Evolutionary conservation across 2,329 filamentous ascomycete species (phyloP).

Genomic region (Lojkania enalia): DNA sequence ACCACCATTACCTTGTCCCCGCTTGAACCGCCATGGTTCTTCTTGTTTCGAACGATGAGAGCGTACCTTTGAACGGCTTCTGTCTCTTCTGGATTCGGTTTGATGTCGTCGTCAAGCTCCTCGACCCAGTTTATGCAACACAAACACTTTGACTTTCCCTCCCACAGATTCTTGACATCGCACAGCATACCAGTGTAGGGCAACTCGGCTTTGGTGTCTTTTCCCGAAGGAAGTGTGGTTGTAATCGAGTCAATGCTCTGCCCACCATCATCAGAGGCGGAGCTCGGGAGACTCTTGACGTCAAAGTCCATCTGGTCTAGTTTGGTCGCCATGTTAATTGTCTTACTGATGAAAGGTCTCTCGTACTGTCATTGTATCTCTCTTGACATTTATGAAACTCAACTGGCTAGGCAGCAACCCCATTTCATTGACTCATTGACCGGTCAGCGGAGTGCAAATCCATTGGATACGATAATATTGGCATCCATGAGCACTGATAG

Average conservation of each 20-base stretch:
- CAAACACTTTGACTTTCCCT: conserved; percentile 16
- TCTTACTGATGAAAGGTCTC: too few relatives aligned
- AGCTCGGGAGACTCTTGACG: conserved; percentile 18
- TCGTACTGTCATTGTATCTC: too few relatives aligned
- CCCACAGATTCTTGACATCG: conserved; percentile 22
- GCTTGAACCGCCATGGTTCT: conserved; percentile 5
- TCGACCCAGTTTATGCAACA: conserved; percentile 26
- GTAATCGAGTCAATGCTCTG: background rate
- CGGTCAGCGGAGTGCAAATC: too few relatives aligned
- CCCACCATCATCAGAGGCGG: conserved; percentile 4
- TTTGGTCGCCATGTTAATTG: conserved; percentile 1
- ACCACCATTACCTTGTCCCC: conserved; percentile 23
- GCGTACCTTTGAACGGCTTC: conserved; percentile 20
- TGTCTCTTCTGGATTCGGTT: conserved; percentile 19
- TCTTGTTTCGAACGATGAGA: conserved; percentile 19
- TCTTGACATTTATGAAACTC: too few relatives aligned
- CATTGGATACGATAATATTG: too few relatives aligned
- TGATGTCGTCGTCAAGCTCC: conserved; percentile 15
- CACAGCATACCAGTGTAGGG: conserved; percentile 16
- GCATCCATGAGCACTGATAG: too few relatives aligned
- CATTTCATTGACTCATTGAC: too few relatives aligned
- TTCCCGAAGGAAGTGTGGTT: conserved; percentile 3
- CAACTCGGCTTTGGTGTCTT: conserved; percentile 16
- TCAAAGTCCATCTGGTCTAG: conserved; percentile 8
- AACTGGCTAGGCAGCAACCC: too few relatives aligned